phyloP scores from a whole-genome alignment of 805 yeast genomes.

The Metschnikowia similis region DNA sequence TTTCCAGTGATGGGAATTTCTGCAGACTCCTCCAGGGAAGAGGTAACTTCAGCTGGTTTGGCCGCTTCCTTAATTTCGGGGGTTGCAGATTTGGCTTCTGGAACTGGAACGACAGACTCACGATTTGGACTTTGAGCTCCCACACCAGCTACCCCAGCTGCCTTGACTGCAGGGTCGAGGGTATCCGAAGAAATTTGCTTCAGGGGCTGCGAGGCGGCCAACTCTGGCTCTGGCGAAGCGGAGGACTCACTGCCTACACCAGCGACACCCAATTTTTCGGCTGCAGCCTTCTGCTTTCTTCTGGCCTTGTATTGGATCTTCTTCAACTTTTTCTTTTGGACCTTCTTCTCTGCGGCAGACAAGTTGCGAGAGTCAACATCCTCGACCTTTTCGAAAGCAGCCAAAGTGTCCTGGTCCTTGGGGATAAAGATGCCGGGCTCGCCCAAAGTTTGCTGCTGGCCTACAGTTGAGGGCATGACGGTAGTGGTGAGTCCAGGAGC shows the following conservation, averaged over 20 bases:
- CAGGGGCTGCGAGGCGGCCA: not conserved
- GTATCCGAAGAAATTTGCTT: not conserved
- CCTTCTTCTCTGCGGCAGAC: constrained; percentile 23
- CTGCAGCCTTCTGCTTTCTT: constrained; percentile 31
- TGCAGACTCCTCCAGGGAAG: not conserved
- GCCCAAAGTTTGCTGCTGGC: constrained; percentile 44
- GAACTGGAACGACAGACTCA: not conserved
- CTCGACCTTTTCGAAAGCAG: constrained; percentile 58
- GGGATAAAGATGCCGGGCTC: constrained; percentile 78
- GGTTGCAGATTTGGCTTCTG: not conserved
- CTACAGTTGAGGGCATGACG: constrained; percentile 46
- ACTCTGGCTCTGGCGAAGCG: not conserved
- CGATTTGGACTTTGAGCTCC: not conserved
- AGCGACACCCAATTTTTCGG: not conserved
- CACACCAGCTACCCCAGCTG: not conserved
- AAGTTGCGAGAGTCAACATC: constrained; percentile 38
- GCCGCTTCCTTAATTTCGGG: too few species aligned
- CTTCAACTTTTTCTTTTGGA: constrained; percentile 42
- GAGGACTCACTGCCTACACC: constrained; percentile 3
- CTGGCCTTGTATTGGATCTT: constrained; percentile 40
- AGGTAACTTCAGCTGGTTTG: not conserved
- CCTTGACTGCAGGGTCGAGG: not conserved
- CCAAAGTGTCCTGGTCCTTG: constrained; percentile 54
- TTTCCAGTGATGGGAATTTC: not conserved
- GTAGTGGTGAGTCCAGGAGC: constrained; percentile 27